Conservation (phyloP, 2,329 filamentous ascomycete genomes). For the Epicoccum nigrum region DNA sequence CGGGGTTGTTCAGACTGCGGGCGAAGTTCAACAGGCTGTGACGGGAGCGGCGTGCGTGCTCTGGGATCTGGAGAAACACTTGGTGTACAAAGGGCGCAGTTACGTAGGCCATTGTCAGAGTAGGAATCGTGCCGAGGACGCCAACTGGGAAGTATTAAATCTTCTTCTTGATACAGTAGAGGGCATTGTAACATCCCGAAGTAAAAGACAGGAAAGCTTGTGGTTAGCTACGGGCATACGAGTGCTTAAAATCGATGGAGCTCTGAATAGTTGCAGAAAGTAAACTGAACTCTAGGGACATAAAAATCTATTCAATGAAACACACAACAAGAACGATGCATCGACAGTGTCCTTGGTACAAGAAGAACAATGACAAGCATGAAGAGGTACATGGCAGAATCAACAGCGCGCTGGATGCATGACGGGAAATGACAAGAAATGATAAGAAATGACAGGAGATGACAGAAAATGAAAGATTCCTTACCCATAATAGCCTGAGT, state of each 20-base stretch:
- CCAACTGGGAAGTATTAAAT: slow-evolving; percentile 30
- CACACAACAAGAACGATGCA: too few species aligned
- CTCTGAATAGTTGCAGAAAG: too few species aligned
- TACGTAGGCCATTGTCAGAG: slow-evolving; percentile 40
- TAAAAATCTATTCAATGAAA: too few species aligned
- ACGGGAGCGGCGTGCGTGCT: slow-evolving; percentile 32
- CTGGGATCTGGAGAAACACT: slow-evolving; percentile 42
- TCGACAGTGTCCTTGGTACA: too few species aligned
- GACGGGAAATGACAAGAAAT: not conserved
- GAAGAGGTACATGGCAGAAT: not conserved
- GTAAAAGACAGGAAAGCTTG: not conserved
- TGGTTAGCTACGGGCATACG: too few species aligned
- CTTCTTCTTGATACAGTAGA: not conserved
- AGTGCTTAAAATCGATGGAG: too few species aligned
- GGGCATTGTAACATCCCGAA: not conserved
- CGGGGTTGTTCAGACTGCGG: slow-evolving; percentile 16
- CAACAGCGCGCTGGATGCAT: not conserved
- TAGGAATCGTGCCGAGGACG: slow-evolving; percentile 39
- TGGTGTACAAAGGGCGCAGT: slow-evolving; percentile 47
- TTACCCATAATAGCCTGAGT: slow-evolving; percentile 39
- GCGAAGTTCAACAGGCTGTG: slow-evolving; percentile 36
- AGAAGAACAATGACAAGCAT: not conserved
- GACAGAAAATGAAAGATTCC: slow-evolving; percentile 2
- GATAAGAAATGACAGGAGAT: not conserved
- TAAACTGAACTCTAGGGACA: too few species aligned